A percentile compares a stretch with the other conserved stretches of the same genome.
Evolutionary conservation across 2,329 filamentous ascomycete genomes (phyloP).

Genomic region (Exophiala aquamarina): DNA sequence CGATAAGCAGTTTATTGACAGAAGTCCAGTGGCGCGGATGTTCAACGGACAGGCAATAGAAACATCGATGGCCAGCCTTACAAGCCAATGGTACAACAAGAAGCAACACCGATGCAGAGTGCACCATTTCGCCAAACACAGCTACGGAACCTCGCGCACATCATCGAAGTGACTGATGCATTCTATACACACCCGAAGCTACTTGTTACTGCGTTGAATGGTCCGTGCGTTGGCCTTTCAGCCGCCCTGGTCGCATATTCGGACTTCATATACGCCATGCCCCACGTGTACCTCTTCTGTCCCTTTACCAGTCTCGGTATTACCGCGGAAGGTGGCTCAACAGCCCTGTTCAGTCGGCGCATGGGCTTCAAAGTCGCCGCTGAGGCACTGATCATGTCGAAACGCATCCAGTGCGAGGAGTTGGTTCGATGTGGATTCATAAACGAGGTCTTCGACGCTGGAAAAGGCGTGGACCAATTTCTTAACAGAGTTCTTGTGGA

Average conservation of each 20-base stretch:
- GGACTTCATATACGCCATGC: conserved; percentile 49
- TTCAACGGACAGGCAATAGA: too few relatives aligned
- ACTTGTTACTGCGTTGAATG: conserved; percentile 52
- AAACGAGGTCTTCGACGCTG: conserved; percentile 47
- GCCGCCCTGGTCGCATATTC: conserved; percentile 49
- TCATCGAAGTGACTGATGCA: conserved; percentile 82
- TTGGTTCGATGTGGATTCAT: conserved; percentile 46
- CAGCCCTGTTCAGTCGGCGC: conserved; percentile 44
- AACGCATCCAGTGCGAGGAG: conserved; percentile 43
- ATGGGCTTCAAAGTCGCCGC: conserved; percentile 51
- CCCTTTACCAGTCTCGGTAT: conserved; percentile 49
- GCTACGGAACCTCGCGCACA: conserved; percentile 72
- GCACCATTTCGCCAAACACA: conserved; percentile 55
- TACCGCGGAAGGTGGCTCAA: conserved; percentile 49
- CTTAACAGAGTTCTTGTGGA: conserved; percentile 69
- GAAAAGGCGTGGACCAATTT: conserved; percentile 62
- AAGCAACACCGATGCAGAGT: conserved; percentile 1
- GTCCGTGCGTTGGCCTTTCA: conserved; percentile 50
- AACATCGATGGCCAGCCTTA: too few relatives aligned
- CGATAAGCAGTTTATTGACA: too few relatives aligned
- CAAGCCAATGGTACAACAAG: background rate
- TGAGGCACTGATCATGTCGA: conserved; percentile 52
- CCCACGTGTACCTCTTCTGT: conserved; percentile 47
- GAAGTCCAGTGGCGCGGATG: too few relatives aligned
- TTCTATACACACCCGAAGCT: conserved; percentile 81